Base-by-base conservation (phyloP, 768 basidiomycete species). In the Lentinula edodes region DNA sequence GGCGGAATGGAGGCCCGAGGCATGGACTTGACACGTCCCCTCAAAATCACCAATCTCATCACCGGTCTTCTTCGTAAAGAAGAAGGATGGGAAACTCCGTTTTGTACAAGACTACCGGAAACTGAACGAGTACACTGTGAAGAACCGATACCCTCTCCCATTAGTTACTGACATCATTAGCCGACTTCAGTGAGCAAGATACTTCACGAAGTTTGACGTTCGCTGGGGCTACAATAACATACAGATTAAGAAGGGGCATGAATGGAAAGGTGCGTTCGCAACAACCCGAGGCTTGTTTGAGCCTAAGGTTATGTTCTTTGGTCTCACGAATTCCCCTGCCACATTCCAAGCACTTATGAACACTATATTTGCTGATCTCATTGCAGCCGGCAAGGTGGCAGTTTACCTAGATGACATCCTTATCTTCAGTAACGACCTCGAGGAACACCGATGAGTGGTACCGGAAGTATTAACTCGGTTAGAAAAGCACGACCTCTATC, bases 261-360 rank as follows among this genome's bases (percentile, higher is more conserved):
- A 75, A 59, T 73, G 71, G 71, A 78, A 78, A 58, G 76, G 73
- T 1, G 74, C 75, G 0, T 79, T 80, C 68, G 52, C 64, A 5
- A 74, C 70, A 9, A 41, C 9, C 52, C 52, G 52, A 54, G 52
- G 52, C 6, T 38, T 38, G 10, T 38, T 38, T 10, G 36, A 38
- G 10, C n/a, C n/a, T n/a, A n/a, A n/a, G n/a, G n/a, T n/a, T n/a
- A n/a, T n/a, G n/a, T n/a, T n/a, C n/a, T n/a, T n/a, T n/a, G n/a
- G n/a, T n/a, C n/a, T n/a, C n/a, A n/a, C n/a, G n/a, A n/a, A n/a
- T n/a, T n/a, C n/a, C 36, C 36, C 13, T 6, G 13, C 16, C n/a
- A n/a, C n/a, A n/a, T n/a, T n/a, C n/a, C n/a, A 46, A 46, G n/a
- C n/a, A n/a, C n/a, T n/a, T n/a, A n/a, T n/a, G n/a, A n/a, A n/a